Base-by-base conservation (phyloP, 2,329 filamentous ascomycete species). In the Ceratocystis eucalypticola region DNA sequence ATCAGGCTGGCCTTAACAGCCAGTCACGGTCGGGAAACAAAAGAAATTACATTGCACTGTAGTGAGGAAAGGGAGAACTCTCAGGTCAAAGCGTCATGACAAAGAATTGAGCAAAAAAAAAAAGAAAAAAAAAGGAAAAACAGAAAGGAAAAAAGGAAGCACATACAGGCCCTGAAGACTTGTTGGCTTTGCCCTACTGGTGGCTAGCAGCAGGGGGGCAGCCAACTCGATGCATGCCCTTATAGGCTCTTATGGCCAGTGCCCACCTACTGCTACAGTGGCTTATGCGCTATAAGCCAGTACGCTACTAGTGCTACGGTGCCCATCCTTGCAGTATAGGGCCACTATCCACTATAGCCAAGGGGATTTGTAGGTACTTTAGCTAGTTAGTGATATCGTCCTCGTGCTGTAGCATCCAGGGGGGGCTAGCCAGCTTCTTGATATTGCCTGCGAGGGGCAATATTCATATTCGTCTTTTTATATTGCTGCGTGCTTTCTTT, bases 11-110 rank as follows among this genome's bases (percentile, higher is more conserved):
- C 5, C 20, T 57, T 33, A n/a, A 37, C 28, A 53, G 48, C 48
- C 7, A 53, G 48, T 41, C 37, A 41, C 37, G 3, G 37, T 15
- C 37, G 22, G 48, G 25, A 53, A 33, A 59, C 12, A 37, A 59
- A 59, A 33, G 55, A 59, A 59, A 59, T 59, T 59, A 59, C 28
- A 59, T 59, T 59, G 20, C 28, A 37, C 55, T 33, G 55, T 59
- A 8, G 55, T 37, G 17, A 59, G 55, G 15, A 59, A 59, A 59
- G 55, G 55, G 55, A 33, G 55, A n/a, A 37, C 12, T 20, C 25
- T 30, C 4, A 59, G 17, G 25, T 59, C 55, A 59, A 59, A 59
- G 55, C 55, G 55, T 25, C 1, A 25, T 30, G 53, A 8, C 22
- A 7, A 53, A 53, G 48, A 25, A 12, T 25, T 12, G 37, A 8